A percentile compares a stretch with the other conserved stretches of the same genome.
These are phyloP conservation scores for Pichia paraexigua DNA, from an alignment of 805 yeast species.

Conservation along the genomic window DNA sequence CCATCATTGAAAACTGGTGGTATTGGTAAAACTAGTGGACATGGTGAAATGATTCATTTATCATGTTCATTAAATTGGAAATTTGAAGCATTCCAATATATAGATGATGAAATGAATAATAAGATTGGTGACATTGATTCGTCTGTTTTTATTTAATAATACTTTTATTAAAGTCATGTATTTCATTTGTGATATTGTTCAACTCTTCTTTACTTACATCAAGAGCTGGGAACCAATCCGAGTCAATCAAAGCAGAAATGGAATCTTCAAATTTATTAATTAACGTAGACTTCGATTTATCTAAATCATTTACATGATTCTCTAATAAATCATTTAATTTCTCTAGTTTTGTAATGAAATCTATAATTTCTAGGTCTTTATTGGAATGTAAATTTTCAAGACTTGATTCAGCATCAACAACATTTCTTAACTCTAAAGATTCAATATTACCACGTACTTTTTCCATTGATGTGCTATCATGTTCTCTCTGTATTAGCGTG, in stretches of 20 bases:
- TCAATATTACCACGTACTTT: constrained; percentile 13
- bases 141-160: constrained; percentile 17
- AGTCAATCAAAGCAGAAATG: not conserved
- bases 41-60: constrained; percentile 67
- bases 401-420: constrained; percentile 3
- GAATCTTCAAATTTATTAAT: constrained; percentile 16
- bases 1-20: constrained; percentile 46
- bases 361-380: constrained; percentile 14
- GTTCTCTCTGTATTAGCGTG: constrained; percentile 12
- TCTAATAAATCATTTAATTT: constrained; percentile 24
- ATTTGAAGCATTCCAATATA: constrained; percentile 41
- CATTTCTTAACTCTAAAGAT: constrained; percentile 8
- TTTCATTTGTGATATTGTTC: not conserved
- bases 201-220: not conserved
- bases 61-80: constrained; percentile 77
- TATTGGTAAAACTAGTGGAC: constrained; percentile 48
- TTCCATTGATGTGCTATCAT: constrained; percentile 4
- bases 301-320: not conserved
- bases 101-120: constrained; percentile 8
- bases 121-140: constrained; percentile 12
- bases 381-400: constrained; percentile 4
- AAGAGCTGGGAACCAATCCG: not conserved
- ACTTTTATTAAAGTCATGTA: not conserved
- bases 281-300: constrained; percentile 13
- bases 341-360: constrained; percentile 19